Evolutionary conservation across 441 rosid species (phyloP), one percentile per base, ranked within the genome.

Genomic region (Erysimum cheiri): DNA sequence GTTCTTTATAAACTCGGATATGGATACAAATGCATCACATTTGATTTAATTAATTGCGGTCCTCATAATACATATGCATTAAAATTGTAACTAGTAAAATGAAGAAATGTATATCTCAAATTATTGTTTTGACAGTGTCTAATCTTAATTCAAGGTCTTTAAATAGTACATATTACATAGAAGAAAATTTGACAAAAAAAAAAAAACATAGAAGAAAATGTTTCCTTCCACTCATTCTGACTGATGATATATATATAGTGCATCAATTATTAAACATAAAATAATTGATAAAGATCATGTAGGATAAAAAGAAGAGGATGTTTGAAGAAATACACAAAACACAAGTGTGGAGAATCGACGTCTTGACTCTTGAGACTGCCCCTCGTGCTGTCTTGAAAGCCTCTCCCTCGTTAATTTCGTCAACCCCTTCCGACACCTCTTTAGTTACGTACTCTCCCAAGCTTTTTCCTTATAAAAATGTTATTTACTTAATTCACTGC

Each of bases 321-420:
- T 44, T 33, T 33, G 19, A 31, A 62, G 55, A 19, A 32, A 32
- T 50, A 73, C 62, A 59, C 71, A 46, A 57, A 72, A 60, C 77
- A 65, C 67, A 55, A 74, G 69, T 36, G 50, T 60, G 50, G 41
- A 58, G 22, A 14, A 41, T 52, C 50, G 69, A 60, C 49, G 59
- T 67, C 24, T 44, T 26, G 10, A 53, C 50, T 44, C 69, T 53
- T 68, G 44, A 60, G 63, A 31, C n/a, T 46, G 2, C 69, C 78
- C 73, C 73, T 67, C 73, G 69, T 74, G 78, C 73, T 53, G 46
- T 68, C 78, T 74, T 47, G 69, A 60, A 60, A 61, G 64, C 29
- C 73, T 68, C 60, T 7, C 67, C 49, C 14, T 50, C 19, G 60
- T 65, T 19, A 49, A 31, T 72, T 52, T 67, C 68, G 77, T 73